phyloP scores from a whole-genome alignment of 495 filamentous ascomycete species.

The Neurospora cerealis region DNA sequence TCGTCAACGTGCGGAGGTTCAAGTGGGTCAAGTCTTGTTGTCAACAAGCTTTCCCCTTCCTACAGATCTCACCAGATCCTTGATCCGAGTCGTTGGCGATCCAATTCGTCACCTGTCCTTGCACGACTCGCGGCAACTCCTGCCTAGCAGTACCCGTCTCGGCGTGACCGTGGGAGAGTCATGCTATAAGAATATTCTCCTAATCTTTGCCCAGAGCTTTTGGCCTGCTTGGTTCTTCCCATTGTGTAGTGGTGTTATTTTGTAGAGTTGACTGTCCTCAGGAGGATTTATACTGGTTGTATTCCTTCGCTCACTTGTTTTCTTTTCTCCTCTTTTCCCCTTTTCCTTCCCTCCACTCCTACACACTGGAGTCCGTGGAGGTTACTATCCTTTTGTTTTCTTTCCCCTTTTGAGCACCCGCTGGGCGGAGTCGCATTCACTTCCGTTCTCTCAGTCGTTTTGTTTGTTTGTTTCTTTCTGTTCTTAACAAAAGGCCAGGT shows the following conservation, averaged over 20 bases:
- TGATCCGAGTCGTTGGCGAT: not conserved
- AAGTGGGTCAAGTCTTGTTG: not conserved
- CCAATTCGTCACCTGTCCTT: not conserved
- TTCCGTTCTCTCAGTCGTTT: conserved; percentile 8
- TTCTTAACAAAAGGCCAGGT: conserved; percentile 9
- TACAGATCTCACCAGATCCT: not conserved
- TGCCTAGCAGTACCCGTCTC: conserved; percentile 6
- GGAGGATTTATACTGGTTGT: conserved; percentile 18
- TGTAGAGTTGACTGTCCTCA: conserved; percentile 10
- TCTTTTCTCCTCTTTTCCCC: conserved; percentile 7
- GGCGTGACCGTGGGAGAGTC: conserved; percentile 1
- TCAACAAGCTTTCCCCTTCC: not conserved
- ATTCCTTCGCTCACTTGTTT: conserved; percentile 11
- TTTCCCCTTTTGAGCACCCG: conserved; percentile 1
- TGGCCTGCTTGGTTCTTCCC: conserved; percentile 5
- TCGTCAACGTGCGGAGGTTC: not conserved
- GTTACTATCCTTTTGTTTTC: not conserved
- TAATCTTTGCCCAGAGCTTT: not conserved
- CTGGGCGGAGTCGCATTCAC: not conserved
- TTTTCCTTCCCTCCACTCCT: not conserved
- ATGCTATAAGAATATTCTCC: conserved; percentile 14
- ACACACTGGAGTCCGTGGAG: not conserved
- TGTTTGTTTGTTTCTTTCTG: conserved; percentile 5
- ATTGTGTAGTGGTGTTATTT: not conserved
- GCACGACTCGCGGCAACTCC: conserved; percentile 15